Conservation (phyloP, 2,329 filamentous ascomycete genomes). For the Corniculantispora saksenae region DNA sequence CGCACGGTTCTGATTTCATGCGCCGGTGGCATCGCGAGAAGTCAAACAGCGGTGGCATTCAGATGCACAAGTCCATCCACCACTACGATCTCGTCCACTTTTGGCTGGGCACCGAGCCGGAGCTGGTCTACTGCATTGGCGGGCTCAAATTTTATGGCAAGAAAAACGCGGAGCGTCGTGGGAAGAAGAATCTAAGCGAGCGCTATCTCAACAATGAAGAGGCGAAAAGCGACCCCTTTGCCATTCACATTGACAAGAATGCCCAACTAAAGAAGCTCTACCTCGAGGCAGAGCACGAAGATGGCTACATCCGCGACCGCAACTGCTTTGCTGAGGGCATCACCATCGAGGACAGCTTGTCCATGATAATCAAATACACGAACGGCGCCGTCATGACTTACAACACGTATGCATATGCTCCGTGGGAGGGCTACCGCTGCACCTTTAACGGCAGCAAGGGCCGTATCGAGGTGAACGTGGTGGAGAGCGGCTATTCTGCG, state of each 20-base stretch:
- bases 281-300: conserved; percentile 50
- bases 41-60: conserved; percentile 47
- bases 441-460: conserved; percentile 47
- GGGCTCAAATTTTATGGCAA: conserved; percentile 50
- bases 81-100: conserved; percentile 55
- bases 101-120: conserved; percentile 46
- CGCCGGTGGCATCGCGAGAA: conserved; percentile 53
- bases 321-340: conserved; percentile 51
- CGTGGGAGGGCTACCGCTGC: conserved; percentile 46
- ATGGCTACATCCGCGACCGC: conserved; percentile 49
- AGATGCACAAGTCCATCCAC: conserved; percentile 53
- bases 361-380: conserved; percentile 45
- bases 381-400: conserved; percentile 46
- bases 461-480: conserved; percentile 48
- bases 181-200: conserved; percentile 41
- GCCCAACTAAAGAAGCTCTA: conserved; percentile 45
- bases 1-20: conserved; percentile 51
- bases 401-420: conserved; percentile 46
- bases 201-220: conserved; percentile 42
- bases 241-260: conserved; percentile 43
- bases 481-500: conserved; percentile 47
- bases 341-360: conserved; percentile 51
- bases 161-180: conserved; percentile 49
- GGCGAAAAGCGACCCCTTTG: conserved; percentile 47
- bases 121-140: conserved; percentile 47